Base-by-base conservation (phyloP, 148 eudicot genomes). In the Arctostaphylos glauca region DNA sequence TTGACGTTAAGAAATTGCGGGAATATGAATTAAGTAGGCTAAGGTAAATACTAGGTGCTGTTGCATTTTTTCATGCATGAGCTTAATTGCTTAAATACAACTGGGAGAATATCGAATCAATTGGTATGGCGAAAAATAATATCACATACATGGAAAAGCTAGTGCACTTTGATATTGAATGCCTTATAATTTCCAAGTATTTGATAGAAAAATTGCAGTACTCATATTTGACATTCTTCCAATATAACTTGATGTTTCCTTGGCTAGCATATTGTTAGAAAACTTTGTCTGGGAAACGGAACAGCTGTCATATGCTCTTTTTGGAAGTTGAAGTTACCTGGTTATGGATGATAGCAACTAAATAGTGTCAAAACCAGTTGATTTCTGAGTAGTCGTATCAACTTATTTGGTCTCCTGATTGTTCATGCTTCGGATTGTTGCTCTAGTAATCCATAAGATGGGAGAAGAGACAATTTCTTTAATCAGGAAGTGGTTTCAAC, bases 21-120 rank as follows among this genome's bases (percentile, higher is more conserved):
- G 95, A 91, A 49, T 96, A 96, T 89, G 99, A 96, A 90, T 86
- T 88, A 85, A 94, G 98, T 84, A 90, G 93, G 90, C 90, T 96
- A 82, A 94, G 95, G 99, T 94, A 74, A 71, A 60, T 70, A 13
- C 52, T 41, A 81, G 80, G 76, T 73, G 59, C 58, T 78, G 31
- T 19, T 81, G 19, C 21, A 9, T 5, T 25, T 31, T 47, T 52
- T 53, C 58, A 48, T 7, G 38, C 38, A 23, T 25, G 58, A 75
- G 38, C 58, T 50, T 75, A 25, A 31, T 31, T 31, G 38, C 38
- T 31, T 31, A 31, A 31, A 31, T 31, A 31, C 38, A 31, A 31
- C 38, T 31, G 38, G 38, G 38, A 31, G 38, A 1, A 31, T 31
- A 31, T 31, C 38, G 38, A 31, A 31, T 31, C 38, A 31, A 31